Evolutionary conservation across 371 early-diverging fungal species (phyloP).

Genomic region (Mortierella sp.): DNA sequence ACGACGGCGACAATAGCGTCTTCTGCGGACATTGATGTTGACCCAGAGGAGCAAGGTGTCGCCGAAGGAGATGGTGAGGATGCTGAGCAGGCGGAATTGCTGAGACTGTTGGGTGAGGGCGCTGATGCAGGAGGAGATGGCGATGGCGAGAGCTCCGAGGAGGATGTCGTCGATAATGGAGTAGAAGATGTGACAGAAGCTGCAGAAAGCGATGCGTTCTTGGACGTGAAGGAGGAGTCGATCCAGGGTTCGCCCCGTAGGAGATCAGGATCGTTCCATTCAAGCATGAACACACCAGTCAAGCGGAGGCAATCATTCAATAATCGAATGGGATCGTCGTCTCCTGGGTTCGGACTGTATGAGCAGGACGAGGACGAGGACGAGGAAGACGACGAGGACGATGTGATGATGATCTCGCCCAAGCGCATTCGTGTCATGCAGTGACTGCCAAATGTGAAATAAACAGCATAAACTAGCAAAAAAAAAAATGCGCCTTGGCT

Average conservation of each 20-base stretch:
- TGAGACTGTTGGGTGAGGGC: conserved; percentile 30
- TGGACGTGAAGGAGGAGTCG: neutral
- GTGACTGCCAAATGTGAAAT: conserved; percentile 26
- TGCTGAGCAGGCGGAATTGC: conserved; percentile 28
- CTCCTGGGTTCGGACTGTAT: conserved; percentile 34
- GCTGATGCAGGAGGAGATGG: conserved; percentile 5
- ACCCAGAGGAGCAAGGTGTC: neutral
- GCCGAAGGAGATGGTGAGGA: conserved; percentile 9
- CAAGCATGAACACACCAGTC: conserved; percentile 16
- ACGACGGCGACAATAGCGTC: neutral
- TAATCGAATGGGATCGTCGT: conserved; percentile 26
- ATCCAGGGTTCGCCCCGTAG: conserved; percentile 9
- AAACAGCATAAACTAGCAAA: conserved; percentile 3
- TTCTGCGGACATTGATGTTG: neutral
- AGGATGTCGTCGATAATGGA: neutral
- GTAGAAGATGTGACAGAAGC: neutral
- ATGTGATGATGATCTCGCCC: conserved; percentile 41
- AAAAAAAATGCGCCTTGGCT: neutral
- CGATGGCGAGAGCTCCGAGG: conserved; percentile 7
- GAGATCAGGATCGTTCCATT: conserved; percentile 4
- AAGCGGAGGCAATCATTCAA: conserved; percentile 31
- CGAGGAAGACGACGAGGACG: conserved; percentile 32
- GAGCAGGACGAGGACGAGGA: conserved; percentile 22
- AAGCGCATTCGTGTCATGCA: conserved; percentile 27
- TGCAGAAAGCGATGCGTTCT: neutral